Evolutionary conservation across 495 filamentous ascomycete species (phyloP).

Genomic region (Lichenothelia convexa): DNA sequence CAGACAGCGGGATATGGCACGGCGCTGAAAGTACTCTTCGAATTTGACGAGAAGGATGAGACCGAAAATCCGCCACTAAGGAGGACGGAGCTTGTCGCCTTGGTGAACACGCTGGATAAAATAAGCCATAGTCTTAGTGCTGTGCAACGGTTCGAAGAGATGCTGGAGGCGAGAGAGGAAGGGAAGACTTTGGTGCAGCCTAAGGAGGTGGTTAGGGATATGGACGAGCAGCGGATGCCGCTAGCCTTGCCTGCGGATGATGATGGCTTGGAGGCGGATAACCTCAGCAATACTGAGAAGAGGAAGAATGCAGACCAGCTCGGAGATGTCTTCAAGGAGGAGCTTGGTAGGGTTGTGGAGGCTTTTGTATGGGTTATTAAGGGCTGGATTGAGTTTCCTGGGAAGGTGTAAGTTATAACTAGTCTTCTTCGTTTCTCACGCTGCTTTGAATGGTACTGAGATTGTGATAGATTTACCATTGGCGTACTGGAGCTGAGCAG

Average conservation of each 20-base stretch:
- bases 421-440: background rate
- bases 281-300: conserved; percentile 18
- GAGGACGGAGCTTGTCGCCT: conserved; percentile 78
- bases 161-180: conserved; percentile 40
- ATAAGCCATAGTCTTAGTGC: conserved; percentile 64
- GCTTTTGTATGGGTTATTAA: conserved; percentile 45
- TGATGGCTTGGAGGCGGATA: conserved; percentile 23
- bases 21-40: conserved; percentile 86
- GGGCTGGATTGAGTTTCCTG: conserved; percentile 52
- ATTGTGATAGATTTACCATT: conserved; percentile 37
- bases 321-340: conserved; percentile 40
- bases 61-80: conserved; percentile 55
- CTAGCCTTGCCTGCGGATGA: conserved; percentile 20
- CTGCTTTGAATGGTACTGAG: background rate
- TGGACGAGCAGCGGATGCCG: conserved; percentile 1
- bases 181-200: conserved; percentile 7
- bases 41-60: conserved; percentile 69
- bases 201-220: conserved; percentile 1
- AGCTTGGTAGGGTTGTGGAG: conserved; percentile 41
- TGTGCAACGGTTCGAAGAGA: conserved; percentile 49
- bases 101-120: conserved; percentile 83
- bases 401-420: conserved; percentile 53
- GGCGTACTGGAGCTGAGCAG: conserved; percentile 38
- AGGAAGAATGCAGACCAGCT: conserved; percentile 22
- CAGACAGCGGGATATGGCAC: conserved; percentile 91